Evolutionary conservation across 495 filamentous ascomycete species (phyloP).

Genomic region (Neurospora hispaniola): DNA sequence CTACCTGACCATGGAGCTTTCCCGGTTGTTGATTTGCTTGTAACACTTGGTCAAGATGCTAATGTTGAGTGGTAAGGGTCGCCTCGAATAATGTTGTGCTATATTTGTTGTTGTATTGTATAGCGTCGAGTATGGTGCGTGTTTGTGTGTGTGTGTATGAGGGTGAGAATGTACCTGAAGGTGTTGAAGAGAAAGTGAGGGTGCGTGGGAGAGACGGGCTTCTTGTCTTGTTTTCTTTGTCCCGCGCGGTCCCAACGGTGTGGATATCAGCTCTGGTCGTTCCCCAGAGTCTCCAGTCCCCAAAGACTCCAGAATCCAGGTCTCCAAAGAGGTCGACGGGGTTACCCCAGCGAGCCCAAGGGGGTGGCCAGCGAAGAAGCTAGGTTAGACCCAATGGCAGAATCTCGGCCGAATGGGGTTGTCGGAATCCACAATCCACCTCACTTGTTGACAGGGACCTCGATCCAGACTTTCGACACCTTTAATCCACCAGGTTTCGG

Average conservation of each 20-base stretch:
- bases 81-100: neutral
- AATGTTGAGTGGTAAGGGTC: neutral
- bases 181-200: neutral
- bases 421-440: neutral
- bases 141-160: neutral
- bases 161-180: neutral
- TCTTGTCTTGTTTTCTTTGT: neutral
- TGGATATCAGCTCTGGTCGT: neutral
- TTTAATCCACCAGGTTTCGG: neutral
- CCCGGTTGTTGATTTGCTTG: neutral
- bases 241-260: neutral
- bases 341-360: neutral
- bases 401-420: neutral
- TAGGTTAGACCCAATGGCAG: neutral
- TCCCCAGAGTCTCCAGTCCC: neutral
- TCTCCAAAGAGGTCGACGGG: neutral
- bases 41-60: neutral
- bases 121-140: neutral
- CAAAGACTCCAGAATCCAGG: neutral
- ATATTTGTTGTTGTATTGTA: neutral
- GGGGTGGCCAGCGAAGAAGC: neutral
- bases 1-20: conserved; percentile 15
- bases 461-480: neutral
- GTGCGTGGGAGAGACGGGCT: neutral
- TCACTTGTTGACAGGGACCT: neutral